Evolutionary conservation across 2,329 filamentous ascomycete species (phyloP).

Genomic region (Clathrospora elynae): DNA sequence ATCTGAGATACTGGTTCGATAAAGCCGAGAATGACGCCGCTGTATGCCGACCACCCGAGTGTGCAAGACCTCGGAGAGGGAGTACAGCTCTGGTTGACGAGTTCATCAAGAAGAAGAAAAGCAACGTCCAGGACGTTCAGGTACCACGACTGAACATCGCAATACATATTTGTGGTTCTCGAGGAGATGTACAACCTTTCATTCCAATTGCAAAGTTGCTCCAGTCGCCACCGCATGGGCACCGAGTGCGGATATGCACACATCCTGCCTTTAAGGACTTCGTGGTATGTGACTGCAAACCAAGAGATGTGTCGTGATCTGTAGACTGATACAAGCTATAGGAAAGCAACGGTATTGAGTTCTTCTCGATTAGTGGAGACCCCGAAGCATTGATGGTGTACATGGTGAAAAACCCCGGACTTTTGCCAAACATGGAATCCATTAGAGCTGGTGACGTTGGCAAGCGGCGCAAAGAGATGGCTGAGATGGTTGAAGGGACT

Average conservation of each 20-base stretch:
- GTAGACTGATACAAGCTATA: constrained; percentile 1
- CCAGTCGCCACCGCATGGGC: constrained; percentile 26
- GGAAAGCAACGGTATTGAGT: constrained; percentile 45
- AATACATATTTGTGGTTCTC: constrained; percentile 60
- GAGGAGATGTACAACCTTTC: constrained; percentile 65
- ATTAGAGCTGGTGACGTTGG: constrained; percentile 43
- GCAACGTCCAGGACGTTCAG: too few species aligned
- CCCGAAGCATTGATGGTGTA: constrained; percentile 56
- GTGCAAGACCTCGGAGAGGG: constrained; percentile 3
- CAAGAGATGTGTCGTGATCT: too few species aligned
- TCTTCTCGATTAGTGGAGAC: constrained; percentile 43
- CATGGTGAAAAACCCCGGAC: constrained; percentile 57
- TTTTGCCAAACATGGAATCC: constrained; percentile 40
- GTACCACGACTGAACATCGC: constrained; percentile 56
- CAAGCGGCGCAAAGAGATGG: constrained; percentile 37
- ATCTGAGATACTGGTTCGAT: constrained; percentile 25
- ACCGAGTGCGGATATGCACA: constrained; percentile 39
- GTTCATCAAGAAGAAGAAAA: constrained; percentile 1
- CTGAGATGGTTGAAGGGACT: constrained; percentile 39
- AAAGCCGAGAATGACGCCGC: constrained; percentile 12
- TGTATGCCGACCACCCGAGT: background rate
- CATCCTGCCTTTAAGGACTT: constrained; percentile 30
- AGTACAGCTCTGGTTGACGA: constrained; percentile 7
- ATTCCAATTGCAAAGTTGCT: constrained; percentile 62
- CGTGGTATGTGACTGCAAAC: constrained; percentile 20